Evolutionary conservation across 495 filamentous ascomycete genomes (phyloP).

Genomic region (Neurospora sp.): DNA sequence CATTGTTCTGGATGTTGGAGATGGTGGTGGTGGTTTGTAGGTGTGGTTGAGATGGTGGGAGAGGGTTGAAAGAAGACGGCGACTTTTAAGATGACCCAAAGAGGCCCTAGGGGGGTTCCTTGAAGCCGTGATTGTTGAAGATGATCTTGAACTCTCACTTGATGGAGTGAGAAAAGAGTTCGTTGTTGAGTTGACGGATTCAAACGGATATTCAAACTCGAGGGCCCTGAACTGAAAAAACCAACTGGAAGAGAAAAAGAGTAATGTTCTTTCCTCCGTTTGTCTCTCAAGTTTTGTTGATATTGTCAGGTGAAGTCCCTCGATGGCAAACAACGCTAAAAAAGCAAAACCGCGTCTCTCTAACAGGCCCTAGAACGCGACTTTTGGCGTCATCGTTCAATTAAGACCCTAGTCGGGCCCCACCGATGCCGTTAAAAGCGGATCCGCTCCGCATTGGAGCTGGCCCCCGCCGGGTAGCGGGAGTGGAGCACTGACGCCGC

Average conservation of each 20-base stretch:
- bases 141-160: background rate
- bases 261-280: background rate
- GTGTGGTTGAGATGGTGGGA: background rate
- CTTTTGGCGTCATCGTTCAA: conserved; percentile 17
- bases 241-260: background rate
- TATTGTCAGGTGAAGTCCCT: background rate
- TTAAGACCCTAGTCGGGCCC: conserved; percentile 5
- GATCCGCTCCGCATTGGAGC: background rate
- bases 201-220: too few species aligned
- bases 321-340: background rate
- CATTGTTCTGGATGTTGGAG: conserved; percentile 21
- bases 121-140: background rate
- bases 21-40: background rate
- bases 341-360: conserved; percentile 8
- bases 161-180: background rate
- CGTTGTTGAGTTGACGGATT: too few species aligned
- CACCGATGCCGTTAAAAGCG: background rate
- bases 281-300: background rate
- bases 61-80: background rate
- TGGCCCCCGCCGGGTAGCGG: background rate
- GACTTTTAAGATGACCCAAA: background rate
- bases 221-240: background rate
- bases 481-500: background rate
- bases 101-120: background rate
- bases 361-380: conserved; percentile 6